Percentiles rank a stretch among this genome's conserved stretches.
Evolutionary conservation across 768 basidiomycete genomes (phyloP).

Genomic region (Glaciozyma antarctica): DNA sequence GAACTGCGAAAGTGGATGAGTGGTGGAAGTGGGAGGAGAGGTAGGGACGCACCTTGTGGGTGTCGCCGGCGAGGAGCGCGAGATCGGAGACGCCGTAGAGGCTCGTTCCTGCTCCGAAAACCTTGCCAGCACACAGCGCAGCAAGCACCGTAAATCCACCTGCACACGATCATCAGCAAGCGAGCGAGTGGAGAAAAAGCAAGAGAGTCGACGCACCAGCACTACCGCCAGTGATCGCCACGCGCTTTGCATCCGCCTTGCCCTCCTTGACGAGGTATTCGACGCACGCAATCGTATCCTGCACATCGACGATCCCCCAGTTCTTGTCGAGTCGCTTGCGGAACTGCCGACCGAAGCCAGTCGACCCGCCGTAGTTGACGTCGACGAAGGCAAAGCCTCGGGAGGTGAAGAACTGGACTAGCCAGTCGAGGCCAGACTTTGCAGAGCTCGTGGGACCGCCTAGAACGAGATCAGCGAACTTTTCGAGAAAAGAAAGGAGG

Average conservation of each 20-base stretch:
- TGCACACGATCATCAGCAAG: neutral
- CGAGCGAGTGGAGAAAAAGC: neutral
- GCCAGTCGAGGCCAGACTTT: slow-evolving; percentile 48
- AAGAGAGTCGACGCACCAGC: slow-evolving; percentile 38
- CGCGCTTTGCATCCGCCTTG: slow-evolving; percentile 56
- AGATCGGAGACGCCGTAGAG: slow-evolving; percentile 64
- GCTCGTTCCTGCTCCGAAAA: slow-evolving; percentile 57
- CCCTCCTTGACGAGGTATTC: slow-evolving; percentile 46
- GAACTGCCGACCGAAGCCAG: slow-evolving; percentile 62
- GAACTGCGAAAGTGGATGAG: slow-evolving; percentile 23
- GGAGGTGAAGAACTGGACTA: slow-evolving; percentile 57
- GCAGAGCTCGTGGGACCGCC: slow-evolving; percentile 52
- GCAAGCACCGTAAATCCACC: slow-evolving; percentile 63
- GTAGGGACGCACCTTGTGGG: slow-evolving; percentile 47
- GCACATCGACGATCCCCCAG: slow-evolving; percentile 68
- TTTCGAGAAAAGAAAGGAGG: neutral
- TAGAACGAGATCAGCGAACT: neutral
- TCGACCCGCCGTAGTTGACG: slow-evolving; percentile 56
- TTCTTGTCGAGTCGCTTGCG: slow-evolving; percentile 51
- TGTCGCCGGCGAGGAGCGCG: slow-evolving; percentile 49
- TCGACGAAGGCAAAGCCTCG: slow-evolving; percentile 46
- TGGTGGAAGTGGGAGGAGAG: slow-evolving; percentile 47
- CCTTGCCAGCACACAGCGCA: slow-evolving; percentile 43
- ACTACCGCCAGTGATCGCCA: slow-evolving; percentile 61
- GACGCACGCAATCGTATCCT: slow-evolving; percentile 56